phyloP scores from a whole-genome alignment of 75 land plant species.

The Sequoiadendron giganteum region DNA sequence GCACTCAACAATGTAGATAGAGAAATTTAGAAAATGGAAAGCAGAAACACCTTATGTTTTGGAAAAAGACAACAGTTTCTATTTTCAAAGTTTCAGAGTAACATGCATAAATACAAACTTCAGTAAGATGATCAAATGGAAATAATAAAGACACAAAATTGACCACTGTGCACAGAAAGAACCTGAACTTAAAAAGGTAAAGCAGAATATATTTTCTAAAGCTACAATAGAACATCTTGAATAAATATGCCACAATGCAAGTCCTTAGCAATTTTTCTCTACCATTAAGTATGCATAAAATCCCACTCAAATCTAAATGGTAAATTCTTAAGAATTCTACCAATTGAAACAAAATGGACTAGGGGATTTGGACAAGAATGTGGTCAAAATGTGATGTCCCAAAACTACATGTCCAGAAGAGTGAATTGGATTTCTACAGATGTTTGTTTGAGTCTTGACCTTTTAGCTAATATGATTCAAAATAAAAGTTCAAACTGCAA shows the following conservation, averaged over 20 bases:
- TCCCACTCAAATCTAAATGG: neutral
- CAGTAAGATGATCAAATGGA: neutral
- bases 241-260: neutral
- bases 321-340: neutral
- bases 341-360: neutral
- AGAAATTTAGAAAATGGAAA: conserved; percentile 1
- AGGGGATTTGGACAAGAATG: no score
- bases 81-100: neutral
- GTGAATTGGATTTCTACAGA: neutral
- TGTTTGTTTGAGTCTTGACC: neutral
- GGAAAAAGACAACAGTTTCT: neutral
- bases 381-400: no score
- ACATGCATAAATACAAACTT: neutral
- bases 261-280: neutral
- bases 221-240: neutral
- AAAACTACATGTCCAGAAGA: neutral
- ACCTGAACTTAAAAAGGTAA: neutral
- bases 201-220: neutral
- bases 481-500: neutral
- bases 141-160: neutral
- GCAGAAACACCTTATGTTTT: neutral
- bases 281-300: neutral
- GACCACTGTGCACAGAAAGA: neutral
- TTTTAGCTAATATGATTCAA: neutral
- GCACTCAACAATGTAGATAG: conserved; percentile 17